Percentiles rank a stretch among this genome's conserved stretches.
phyloP scores from a whole-genome alignment of 176 grass and related monocot species.

The Zea mays region Zm-B73-REFERENCE-NAM-5.0 NC_050101.1:172683501-172684000 shows the following conservation, averaged over 20 bases:
- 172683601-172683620: slow-evolving; percentile 73
- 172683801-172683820: slow-evolving; percentile 72
- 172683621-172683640: slow-evolving; percentile 59
- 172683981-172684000: slow-evolving; percentile 58
- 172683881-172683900: slow-evolving; percentile 64
- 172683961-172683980: slow-evolving; percentile 67
- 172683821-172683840: slow-evolving; percentile 90
- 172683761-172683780: slow-evolving; percentile 73
- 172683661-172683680: slow-evolving; percentile 82
- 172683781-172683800: slow-evolving; percentile 54
- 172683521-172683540: slow-evolving; percentile 68
- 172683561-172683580: slow-evolving; percentile 71
- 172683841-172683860: slow-evolving; percentile 72
- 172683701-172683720: not conserved
- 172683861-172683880: slow-evolving; percentile 63
- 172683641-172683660: slow-evolving; percentile 70
- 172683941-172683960: slow-evolving; percentile 10
- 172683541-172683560: slow-evolving; percentile 53
- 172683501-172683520: slow-evolving; percentile 42
- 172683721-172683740: not conserved
- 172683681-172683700: slow-evolving; percentile 39
- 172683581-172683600: slow-evolving; percentile 65
- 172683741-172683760: slow-evolving; percentile 58
- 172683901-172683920: slow-evolving; percentile 37
- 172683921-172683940: slow-evolving; percentile 21